phyloP scores from a whole-genome alignment of 2,329 filamentous ascomycete genomes.

The Penicillium sp. region DNA sequence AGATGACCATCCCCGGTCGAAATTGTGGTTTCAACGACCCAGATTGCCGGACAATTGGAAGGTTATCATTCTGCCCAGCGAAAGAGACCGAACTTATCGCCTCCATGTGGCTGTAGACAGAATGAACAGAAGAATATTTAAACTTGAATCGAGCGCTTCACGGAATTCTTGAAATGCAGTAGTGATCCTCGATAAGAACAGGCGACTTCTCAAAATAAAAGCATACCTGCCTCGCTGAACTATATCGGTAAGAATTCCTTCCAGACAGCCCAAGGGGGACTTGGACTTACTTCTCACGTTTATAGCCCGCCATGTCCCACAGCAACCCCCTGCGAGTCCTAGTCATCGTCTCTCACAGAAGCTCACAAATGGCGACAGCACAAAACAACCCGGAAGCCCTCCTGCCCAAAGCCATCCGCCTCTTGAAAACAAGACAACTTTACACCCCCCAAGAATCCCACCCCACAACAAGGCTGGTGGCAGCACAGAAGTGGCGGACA shows the following conservation, averaged over 20 bases:
- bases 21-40: constrained; percentile 1
- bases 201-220: background rate
- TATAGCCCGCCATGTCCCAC: constrained; percentile 9
- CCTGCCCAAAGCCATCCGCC: constrained; percentile 18
- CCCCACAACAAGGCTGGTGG: constrained; percentile 17
- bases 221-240: background rate
- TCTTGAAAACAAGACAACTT: constrained; percentile 17
- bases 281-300: background rate
- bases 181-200: background rate
- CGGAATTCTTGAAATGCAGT: background rate
- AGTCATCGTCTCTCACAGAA: constrained; percentile 25
- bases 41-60: constrained; percentile 6
- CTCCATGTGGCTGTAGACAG: background rate
- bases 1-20: background rate
- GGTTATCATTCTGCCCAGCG: constrained; percentile 3
- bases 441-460: constrained; percentile 1
- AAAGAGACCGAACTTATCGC: constrained; percentile 4
- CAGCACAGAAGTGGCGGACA: constrained; percentile 24
- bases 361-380: constrained; percentile 15
- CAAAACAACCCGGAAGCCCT: constrained; percentile 20
- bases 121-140: background rate
- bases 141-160: background rate
- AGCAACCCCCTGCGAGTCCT: constrained; percentile 22
- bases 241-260: background rate
- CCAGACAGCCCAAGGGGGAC: background rate